A percentile compares a stretch with the other conserved stretches of the same genome.
Conservation (phyloP, 352 stramenopile species). For the Pythium scleroteichum region DNA sequence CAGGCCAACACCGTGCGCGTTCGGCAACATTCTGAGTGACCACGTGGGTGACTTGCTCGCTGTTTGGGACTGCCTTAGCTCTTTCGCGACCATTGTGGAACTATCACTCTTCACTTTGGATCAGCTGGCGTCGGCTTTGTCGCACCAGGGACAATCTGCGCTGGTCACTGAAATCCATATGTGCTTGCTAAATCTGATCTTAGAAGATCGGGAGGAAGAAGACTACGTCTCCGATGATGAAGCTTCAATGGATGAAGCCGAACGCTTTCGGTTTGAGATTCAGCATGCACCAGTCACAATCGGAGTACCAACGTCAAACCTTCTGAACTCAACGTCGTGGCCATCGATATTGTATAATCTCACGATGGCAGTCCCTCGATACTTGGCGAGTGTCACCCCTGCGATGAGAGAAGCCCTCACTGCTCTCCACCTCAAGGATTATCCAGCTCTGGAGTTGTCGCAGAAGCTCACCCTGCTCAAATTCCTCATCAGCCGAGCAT, state of each 20-base stretch:
- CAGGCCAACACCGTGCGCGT: constrained; percentile 57
- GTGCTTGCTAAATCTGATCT: constrained; percentile 78
- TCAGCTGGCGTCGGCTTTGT: constrained; percentile 60
- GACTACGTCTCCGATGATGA: constrained; percentile 87
- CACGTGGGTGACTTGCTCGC: constrained; percentile 59
- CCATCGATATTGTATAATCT: constrained; percentile 70
- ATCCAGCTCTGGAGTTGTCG: constrained; percentile 45
- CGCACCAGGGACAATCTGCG: constrained; percentile 39
- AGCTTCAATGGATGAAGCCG: constrained; percentile 71
- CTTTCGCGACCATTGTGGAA: constrained; percentile 67
- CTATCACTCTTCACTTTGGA: constrained; percentile 64
- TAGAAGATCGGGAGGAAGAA: constrained; percentile 83
- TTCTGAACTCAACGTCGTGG: constrained; percentile 85
- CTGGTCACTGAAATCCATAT: constrained; percentile 83
- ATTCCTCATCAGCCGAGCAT: constrained; percentile 62
- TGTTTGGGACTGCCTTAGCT: constrained; percentile 79
- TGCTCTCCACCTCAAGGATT: constrained; percentile 50
- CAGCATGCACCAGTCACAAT: constrained; percentile 78
- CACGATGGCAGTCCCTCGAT: constrained; percentile 69
- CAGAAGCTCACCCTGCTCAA: constrained; percentile 76
- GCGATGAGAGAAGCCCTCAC: constrained; percentile 50
- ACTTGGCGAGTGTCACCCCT: constrained; percentile 42
- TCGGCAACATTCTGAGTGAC: constrained; percentile 47
- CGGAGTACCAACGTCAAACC: constrained; percentile 70
- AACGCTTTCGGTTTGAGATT: constrained; percentile 82